Base-by-base conservation (phyloP, 2,329 filamentous ascomycete genomes). In the Colletotrichum agaves region DNA sequence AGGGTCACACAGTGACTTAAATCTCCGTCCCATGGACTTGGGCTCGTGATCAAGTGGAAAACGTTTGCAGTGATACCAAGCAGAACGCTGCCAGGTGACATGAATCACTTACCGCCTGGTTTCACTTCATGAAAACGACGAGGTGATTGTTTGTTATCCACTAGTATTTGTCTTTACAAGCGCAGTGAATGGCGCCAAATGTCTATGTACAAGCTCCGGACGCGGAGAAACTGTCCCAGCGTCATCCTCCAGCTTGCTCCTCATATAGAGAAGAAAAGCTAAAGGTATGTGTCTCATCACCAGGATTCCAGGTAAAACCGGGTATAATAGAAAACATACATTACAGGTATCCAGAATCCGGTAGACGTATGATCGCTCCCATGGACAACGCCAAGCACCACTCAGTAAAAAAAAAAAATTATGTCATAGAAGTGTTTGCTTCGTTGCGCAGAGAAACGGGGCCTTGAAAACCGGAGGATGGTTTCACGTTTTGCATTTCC, bases 401-500 rank as follows among this genome's bases (percentile, higher is more conserved):
- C 50, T 47, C 35, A 21, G 49, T 19, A 50, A 41, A 39, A n/a
- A 21, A 52, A 49, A 63, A 33, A 8, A 19, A 52, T 59, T 69
- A 68, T 44, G 65, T 64, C 61, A 59, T 61, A 37, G 65, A n/a
- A 47, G 59, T 61, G 39, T 57, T 64, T 33, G 63, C 43, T 69
- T 78, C 75, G 41, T 75, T 78, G 56, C 81, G 81, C 64, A 87
- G 71, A 10, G 83, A 76, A 21, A 81, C 78, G 1, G 87, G 86
- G 0, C 87, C 87, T 74, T 89, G 82, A 71, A 90, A 89, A 3
- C 82, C 83, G 11, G 73, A 35, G 4, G 75, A 69, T n/a, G 82
- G 78, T 46, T 78, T 81, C 23, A 91, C 87, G 69, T 85, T 81
- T 75, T 93, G 89, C 90, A 97, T 91, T 78, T 97, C 93, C 74